Evolutionary conservation across 169 alveolate species (phyloP), one percentile per base, ranked within the genome.

Genomic region (Cryptosporidium ubiquitum): DNA sequence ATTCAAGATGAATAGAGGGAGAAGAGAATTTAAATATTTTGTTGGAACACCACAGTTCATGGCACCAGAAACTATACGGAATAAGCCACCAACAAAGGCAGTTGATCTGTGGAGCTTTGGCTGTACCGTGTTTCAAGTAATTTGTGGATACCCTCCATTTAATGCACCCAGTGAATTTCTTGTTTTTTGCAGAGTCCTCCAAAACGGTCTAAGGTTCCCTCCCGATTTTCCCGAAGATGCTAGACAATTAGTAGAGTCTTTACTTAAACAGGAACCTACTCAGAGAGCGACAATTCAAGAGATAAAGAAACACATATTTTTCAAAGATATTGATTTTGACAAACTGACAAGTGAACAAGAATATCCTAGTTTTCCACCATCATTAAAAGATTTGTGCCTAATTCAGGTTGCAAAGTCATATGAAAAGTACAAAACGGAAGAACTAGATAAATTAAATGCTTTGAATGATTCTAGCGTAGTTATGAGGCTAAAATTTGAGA

Each of bases 11-110:
- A 47, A 31, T 7, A 92, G 92, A 47, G 93, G 85, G 35, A 94
- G 93, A 71, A 91, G 94, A 40, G 86, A 86, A 39, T 96, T 94
- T 85, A 91, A 92, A 49, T 93, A 96, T 91, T 96, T 94, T 86
- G 98, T 96, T 31, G 98, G 98, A 35, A 95, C 98, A 0, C 96
- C 98, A 4, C 96, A 96, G 85, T 96, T 96, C 91, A 96, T 96
- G 98, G 95, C 98, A 10, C 98, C 98, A 0, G 98, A 96, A 91
- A 94, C 97, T n/a, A 92, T 96, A 40, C 91, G 94, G 42, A 96
- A 96, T 84, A 84, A 92, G 58, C 95, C 94, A 64, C 91, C 95
- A 75, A 97, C 96, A 40, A 89, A 91, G 55, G 94, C 93, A 61
- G 91, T 96, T 55, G 98, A 96, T 92, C 69, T 95, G 37, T 96